These are phyloP conservation scores for Fraxinus latifolia DNA, from an alignment of 305 asterid genomes.

Conservation along the genomic window DNA sequence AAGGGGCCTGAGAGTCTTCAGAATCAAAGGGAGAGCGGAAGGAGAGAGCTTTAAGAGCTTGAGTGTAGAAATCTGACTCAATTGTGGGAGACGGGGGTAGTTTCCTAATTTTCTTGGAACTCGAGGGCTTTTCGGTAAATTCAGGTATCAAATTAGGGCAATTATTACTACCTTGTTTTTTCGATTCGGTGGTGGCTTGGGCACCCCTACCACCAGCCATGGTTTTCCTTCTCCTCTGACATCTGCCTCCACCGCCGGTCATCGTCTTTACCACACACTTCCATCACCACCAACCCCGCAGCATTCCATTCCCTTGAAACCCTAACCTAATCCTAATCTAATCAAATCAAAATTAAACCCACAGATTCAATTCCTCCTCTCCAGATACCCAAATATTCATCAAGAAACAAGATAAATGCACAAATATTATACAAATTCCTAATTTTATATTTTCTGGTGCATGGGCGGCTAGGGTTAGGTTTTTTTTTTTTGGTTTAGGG, in stretches of 20 bases:
- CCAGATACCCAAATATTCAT: slow-evolving; percentile 15
- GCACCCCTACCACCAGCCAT: slow-evolving; percentile 58
- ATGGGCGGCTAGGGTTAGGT: slow-evolving; percentile 77
- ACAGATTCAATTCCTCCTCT: slow-evolving; percentile 22
- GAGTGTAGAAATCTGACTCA: slow-evolving; percentile 58
- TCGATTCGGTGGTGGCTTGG: slow-evolving; percentile 39
- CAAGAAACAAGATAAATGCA: slow-evolving; percentile 9
- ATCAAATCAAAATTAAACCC: slow-evolving; percentile 13
- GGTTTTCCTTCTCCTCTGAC: slow-evolving; percentile 38
- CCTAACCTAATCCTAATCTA: slow-evolving; percentile 36
- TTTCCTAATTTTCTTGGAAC: slow-evolving; percentile 37
- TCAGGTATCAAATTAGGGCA: slow-evolving; percentile 45
- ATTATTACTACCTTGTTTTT: slow-evolving; percentile 35
- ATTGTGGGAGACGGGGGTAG: slow-evolving; percentile 39
- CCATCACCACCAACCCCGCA: slow-evolving; percentile 44
- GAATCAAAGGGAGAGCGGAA: slow-evolving; percentile 70
- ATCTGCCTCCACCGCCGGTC: slow-evolving; percentile 59
- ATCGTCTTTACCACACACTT: slow-evolving; percentile 49
- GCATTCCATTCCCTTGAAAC: slow-evolving; percentile 48
- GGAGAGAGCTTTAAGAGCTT: slow-evolving; percentile 74
- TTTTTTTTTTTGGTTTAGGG: slow-evolving; percentile 32
- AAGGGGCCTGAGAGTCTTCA: slow-evolving; percentile 51
- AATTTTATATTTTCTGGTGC: slow-evolving; percentile 18
- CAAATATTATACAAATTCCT: slow-evolving; percentile 16
- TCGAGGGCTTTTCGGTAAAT: slow-evolving; percentile 66